Evolutionary conservation across 2,329 filamentous ascomycete species (phyloP), one percentile per base, ranked within the genome.

Genomic region (Fusarium miscanthi): DNA sequence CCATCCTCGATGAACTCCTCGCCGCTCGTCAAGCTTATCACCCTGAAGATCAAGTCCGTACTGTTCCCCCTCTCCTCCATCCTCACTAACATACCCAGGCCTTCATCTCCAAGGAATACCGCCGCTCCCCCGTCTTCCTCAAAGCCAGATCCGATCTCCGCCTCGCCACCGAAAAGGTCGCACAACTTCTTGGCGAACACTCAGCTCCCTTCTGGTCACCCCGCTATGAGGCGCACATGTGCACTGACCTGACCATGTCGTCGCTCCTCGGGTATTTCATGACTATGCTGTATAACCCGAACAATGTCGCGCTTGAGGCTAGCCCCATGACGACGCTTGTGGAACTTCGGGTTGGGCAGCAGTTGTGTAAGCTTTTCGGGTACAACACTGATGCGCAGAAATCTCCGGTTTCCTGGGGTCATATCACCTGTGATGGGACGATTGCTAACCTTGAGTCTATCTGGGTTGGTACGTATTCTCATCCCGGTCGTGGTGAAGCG

Each of bases 231-330:
- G 84, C 78, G 8, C 85, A 87, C 61, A 86, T 87, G 85, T 82
- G 78, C 54, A 82, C 80, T 25, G 81, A 86, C 62, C 53, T 85
- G 73, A 81, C 76, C 51, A 85, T 85, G 82, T 77, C 84, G 0
- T 79, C 81, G 2, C 58, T 85, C 6, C 77, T 86, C 6, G 84
- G 84, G 2, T 86, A 86, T 70, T 83, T 86, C 33, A 84, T 84
- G 79, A 84, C 84, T 0, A 86, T 86, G 84, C 38, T 87, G 30
- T 86, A 85, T 64, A 86, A 87, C 52, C 84, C 85, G 0, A 87
- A 87, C 77, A 87, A 86, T 40, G 82, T 86, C 3, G 78, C 84
- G 3, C 72, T 85, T 0, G 85, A 87, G 64, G 84, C 81, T 3
- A 86, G 83, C 45, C 85, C 85, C 1, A 69, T 86, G 17, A 82